A percentile compares a stretch with the other conserved stretches of the same genome.
Conservation (phyloP, 73 alveolate species). For the Paramecium pentaurelia region DNA sequence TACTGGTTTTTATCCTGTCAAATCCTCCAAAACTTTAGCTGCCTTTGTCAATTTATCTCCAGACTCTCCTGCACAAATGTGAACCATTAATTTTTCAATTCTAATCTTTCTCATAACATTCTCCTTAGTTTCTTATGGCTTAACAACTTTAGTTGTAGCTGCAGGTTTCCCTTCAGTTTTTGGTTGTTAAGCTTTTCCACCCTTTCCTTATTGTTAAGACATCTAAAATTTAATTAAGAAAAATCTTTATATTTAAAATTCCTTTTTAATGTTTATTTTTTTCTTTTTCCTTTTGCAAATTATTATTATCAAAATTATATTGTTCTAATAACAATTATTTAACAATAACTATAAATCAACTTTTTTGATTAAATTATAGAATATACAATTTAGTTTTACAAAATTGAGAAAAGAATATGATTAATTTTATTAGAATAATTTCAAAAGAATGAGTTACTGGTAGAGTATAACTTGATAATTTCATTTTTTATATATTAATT, state of each 20-base stretch:
- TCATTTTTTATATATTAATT: not conserved
- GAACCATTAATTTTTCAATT: constrained; percentile 71
- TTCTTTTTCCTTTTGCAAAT: not conserved
- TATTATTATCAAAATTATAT: too few relatives aligned
- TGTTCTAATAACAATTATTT: too few relatives aligned
- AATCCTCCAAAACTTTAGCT: constrained; percentile 70
- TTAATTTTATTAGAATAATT: too few relatives aligned
- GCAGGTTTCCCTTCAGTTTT: not conserved
- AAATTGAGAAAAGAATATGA: not conserved
- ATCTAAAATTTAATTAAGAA: not conserved
- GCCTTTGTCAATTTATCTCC: constrained; percentile 83
- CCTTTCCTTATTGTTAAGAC: constrained; percentile 24
- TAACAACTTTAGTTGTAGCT: not conserved
- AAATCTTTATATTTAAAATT: not conserved
- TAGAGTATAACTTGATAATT: too few relatives aligned
- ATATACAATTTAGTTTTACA: not conserved
- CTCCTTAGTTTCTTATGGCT: not conserved
- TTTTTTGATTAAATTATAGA: not conserved
- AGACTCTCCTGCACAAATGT: constrained; percentile 76
- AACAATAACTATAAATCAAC: too few relatives aligned
- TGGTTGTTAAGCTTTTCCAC: not conserved
- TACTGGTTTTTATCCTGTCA: constrained; percentile 77
- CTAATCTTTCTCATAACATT: constrained; percentile 73
- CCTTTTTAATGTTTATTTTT: not conserved
- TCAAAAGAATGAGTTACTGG: not conserved